Percentiles rank a stretch among this genome's conserved stretches.
These are phyloP conservation scores for Nidularia pulvinata DNA, from an alignment of 768 basidiomycete species.

Conservation along the genomic window DNA sequence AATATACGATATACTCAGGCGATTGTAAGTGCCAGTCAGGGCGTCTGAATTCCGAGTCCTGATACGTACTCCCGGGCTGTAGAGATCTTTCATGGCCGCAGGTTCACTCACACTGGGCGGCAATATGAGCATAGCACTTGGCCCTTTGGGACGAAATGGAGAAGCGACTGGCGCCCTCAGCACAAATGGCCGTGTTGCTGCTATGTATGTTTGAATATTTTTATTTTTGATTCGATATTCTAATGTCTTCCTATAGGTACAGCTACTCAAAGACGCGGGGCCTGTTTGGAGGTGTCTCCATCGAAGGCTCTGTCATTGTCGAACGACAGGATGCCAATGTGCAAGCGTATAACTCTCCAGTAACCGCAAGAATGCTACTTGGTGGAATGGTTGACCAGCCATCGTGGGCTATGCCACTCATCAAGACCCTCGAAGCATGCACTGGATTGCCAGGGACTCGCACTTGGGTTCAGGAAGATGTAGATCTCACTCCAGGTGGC, in stretches of 20 bases:
- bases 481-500: conserved; percentile 24
- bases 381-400: conserved; percentile 76
- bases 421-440: conserved; percentile 71
- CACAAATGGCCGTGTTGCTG: conserved; percentile 84
- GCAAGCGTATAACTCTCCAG: conserved; percentile 74
- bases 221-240: not conserved
- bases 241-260: conserved; percentile 51
- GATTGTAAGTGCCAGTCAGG: conserved; percentile 46
- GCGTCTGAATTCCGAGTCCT: conserved; percentile 1
- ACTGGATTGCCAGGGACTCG: conserved; percentile 69
- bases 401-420: conserved; percentile 75
- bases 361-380: conserved; percentile 79
- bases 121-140: conserved; percentile 86
- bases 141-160: conserved; percentile 93
- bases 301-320: conserved; percentile 89
- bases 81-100: conserved; percentile 92
- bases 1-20: conserved; percentile 35
- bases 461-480: conserved; percentile 62
- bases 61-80: not conserved
- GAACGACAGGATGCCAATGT: conserved; percentile 94
- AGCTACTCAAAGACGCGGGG: conserved; percentile 93
- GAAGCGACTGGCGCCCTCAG: conserved; percentile 87
- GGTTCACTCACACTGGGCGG: conserved; percentile 91
- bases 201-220: conserved; percentile 58
- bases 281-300: conserved; percentile 88